Base-by-base conservation (phyloP, 352 stramenopile genomes). In the Globisporangium nunn region DNA sequence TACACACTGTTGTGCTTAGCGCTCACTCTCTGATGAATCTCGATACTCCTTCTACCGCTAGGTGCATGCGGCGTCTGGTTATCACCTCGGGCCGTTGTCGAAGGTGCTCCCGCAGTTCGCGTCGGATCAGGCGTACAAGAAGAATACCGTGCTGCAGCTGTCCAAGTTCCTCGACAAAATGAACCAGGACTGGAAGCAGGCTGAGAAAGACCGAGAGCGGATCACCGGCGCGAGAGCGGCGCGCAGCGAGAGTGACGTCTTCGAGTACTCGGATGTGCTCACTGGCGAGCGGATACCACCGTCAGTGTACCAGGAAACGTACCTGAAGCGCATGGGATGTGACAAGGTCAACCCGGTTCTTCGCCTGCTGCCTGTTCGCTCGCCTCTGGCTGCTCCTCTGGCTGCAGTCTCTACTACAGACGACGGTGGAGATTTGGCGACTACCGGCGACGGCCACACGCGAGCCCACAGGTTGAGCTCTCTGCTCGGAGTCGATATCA, bases 191-290 rank as follows among this genome's bases (percentile, higher is more conserved):
- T 81, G 71, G 79, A 66, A 62, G 23, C 50, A 70, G 8, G 70
- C 62, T 4, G 79, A 89, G 18, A 35, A 58, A 10, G 57, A 81
- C 11, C 76, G 75, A 2, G 51, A 82, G 35, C 12, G 62, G 6
- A 52, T 68, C 46, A 89, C 73, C 0, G 70, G 66, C 52, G 59
- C 68, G 1, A 68, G 59, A 29, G 56, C 67, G 28, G 64, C 44
- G 17, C 67, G 67, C 14, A 72, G 68, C 8, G 60, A 70, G 7
- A 60, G 70, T 14, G 71, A 80, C 39, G n/a, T 69, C 12, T 72
- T 81, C 44, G 48, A 80, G 59, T 89, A 89, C 52, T 79, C 63
- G 10, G 75, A 89, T 49, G 65, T 68, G 1, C 62, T 51, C 37
- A 85, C 75, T 15, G 62, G 64, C 2, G 59, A 66, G 12, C 45